Percentiles rank a stretch among this genome's conserved stretches.
Conservation (phyloP, 371 early-diverging fungal species). For the Mortierella sp. region DNA sequence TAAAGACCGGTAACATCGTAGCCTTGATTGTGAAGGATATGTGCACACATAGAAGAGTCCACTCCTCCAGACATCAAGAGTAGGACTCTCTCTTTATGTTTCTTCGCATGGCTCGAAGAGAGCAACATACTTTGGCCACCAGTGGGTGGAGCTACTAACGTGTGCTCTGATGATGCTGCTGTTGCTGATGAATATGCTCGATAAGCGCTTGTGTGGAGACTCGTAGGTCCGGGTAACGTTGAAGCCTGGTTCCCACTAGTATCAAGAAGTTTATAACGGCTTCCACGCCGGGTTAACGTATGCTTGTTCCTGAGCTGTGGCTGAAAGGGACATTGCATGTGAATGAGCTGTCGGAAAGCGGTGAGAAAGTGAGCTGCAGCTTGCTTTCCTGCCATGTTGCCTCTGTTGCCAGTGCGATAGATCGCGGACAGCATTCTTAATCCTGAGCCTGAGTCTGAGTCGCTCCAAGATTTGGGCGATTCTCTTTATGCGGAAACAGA, state of each 20-base stretch:
- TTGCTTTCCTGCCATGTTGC: not conserved
- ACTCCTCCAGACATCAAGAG: conserved; percentile 94
- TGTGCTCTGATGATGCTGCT: not conserved
- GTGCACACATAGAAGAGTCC: conserved; percentile 89
- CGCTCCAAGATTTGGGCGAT: no score
- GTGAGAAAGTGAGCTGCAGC: conserved; percentile 11
- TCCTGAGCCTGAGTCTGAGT: not conserved
- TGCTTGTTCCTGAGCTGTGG: not conserved
- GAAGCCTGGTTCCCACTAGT: no score
- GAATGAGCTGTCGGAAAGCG: conserved; percentile 16
- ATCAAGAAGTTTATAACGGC: no score
- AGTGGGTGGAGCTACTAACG: no score
- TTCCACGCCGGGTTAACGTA: no score
- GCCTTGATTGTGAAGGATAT: conserved; percentile 73
- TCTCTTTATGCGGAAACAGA: no score
- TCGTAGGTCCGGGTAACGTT: not conserved
- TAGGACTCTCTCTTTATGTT: conserved; percentile 60
- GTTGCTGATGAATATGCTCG: not conserved
- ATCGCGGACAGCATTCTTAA: not conserved
- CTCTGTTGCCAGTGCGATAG: not conserved
- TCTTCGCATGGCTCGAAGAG: not conserved
- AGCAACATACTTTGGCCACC: no score
- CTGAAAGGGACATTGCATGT: conserved; percentile 5
- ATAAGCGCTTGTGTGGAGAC: not conserved
- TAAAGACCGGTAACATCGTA: conserved; percentile 83